Conservation (phyloP, 1,284 basidiomycete species). For the Austropuccinia psidii region DNA sequence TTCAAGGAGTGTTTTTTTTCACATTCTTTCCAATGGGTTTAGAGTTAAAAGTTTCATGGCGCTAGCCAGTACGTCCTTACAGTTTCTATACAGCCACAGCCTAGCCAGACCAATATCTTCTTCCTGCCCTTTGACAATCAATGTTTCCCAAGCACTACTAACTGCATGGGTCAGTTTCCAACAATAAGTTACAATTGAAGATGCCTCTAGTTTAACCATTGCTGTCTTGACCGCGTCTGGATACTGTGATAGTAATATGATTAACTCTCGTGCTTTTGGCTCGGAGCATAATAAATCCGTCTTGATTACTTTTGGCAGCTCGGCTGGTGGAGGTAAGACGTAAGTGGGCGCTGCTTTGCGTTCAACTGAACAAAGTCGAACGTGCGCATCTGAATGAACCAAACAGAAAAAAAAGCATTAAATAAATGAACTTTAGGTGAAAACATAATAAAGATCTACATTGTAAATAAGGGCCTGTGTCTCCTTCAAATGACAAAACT, state of each 20-base stretch:
- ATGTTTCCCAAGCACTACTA: slow-evolving; percentile 76
- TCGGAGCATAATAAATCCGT: slow-evolving; percentile 59
- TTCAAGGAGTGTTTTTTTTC: no score
- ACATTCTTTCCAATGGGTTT: slow-evolving; percentile 87
- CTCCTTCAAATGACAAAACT: slow-evolving; percentile 93
- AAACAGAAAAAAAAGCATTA: slow-evolving; percentile 65
- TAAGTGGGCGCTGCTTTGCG: slow-evolving; percentile 82
- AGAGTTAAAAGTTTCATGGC: slow-evolving; percentile 83
- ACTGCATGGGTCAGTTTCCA: slow-evolving; percentile 66
- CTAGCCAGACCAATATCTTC: slow-evolving; percentile 69
- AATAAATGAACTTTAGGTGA: not conserved
- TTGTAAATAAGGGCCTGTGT: slow-evolving; percentile 61
- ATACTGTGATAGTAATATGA: slow-evolving; percentile 76
- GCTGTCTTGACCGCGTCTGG: slow-evolving; percentile 83
- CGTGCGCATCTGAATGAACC: slow-evolving; percentile 67
- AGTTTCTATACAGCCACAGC: slow-evolving; percentile 80
- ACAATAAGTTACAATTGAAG: slow-evolving; percentile 62
- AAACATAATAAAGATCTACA: not conserved
- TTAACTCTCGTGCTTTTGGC: slow-evolving; percentile 74
- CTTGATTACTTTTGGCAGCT: slow-evolving; percentile 59
- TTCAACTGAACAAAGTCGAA: slow-evolving; percentile 82
- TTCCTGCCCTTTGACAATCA: slow-evolving; percentile 70
- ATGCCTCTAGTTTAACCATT: slow-evolving; percentile 77
- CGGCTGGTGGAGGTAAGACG: slow-evolving; percentile 60
- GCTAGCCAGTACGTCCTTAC: slow-evolving; percentile 75